A percentile compares a stretch with the other conserved stretches of the same genome.
phyloP scores from a whole-genome alignment of 2,329 filamentous ascomycete species.

The Coniochaeta sp. region DNA sequence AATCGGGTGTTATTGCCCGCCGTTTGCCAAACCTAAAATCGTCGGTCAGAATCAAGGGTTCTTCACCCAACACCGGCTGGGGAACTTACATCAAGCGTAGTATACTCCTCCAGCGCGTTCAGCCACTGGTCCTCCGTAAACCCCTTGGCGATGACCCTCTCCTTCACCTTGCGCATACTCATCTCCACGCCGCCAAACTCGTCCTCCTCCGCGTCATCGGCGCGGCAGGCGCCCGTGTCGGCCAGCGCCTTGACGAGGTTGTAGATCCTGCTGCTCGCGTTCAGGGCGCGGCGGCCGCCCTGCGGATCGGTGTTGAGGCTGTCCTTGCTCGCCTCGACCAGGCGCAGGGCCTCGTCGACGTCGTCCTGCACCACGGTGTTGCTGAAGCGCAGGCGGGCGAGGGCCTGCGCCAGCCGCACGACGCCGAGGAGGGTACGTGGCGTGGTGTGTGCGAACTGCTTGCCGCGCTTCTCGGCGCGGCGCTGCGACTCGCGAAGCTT shows the following conservation, averaged over 20 bases:
- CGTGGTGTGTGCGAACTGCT: conserved; percentile 90
- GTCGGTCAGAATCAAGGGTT: conserved; percentile 26
- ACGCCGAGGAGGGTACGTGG: conserved; percentile 90
- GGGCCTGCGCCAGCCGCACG: conserved; percentile 85
- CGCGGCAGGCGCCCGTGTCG: conserved; percentile 77
- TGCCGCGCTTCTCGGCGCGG: conserved; percentile 81
- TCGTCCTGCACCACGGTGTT: conserved; percentile 81
- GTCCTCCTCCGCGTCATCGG: conserved; percentile 54
- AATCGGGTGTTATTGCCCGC: conserved; percentile 62
- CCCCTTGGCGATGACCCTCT: conserved; percentile 89
- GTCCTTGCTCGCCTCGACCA: conserved; percentile 91
- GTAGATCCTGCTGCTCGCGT: conserved; percentile 85
- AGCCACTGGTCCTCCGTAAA: conserved; percentile 94
- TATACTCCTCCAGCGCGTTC: conserved; percentile 82
- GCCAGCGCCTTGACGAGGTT: conserved; percentile 86
- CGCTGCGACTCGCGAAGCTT: conserved; percentile 89
- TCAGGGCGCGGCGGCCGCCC: conserved; percentile 59
- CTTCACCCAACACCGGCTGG: neutral
- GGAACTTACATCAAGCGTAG: conserved; percentile 74
- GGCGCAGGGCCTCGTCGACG: conserved; percentile 86
- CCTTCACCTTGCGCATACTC: conserved; percentile 80
- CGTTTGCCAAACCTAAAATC: conserved; percentile 67
- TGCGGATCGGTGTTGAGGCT: conserved; percentile 67
- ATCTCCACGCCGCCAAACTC: conserved; percentile 57
- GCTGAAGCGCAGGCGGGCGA: conserved; percentile 86